Evolutionary conservation across 73 alveolate species (phyloP), one percentile per base, ranked within the genome.

Genomic region (Symbiodinium pilosum): DNA sequence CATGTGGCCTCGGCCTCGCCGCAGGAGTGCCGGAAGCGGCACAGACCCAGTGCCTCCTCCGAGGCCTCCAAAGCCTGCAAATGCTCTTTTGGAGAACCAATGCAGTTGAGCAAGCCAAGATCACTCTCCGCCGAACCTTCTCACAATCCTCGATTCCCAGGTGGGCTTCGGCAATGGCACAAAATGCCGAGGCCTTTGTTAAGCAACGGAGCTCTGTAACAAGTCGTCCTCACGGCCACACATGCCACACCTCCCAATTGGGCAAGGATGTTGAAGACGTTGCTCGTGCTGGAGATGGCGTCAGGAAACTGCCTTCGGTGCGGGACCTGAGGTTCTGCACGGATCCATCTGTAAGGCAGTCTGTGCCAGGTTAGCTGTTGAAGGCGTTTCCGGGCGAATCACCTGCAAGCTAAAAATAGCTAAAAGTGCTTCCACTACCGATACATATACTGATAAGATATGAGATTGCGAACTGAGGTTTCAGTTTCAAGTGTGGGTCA

Each of bases 91-190:
- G n/a, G n/a, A n/a, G n/a, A n/a, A 20, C 11, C 30, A 26, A 59
- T 59, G n/a, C 38, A 14, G 21, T 47, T 47, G n/a, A n/a, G n/a
- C n/a, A n/a, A n/a, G n/a, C n/a, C n/a, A n/a, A n/a, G n/a, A n/a
- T n/a, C n/a, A n/a, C n/a, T n/a, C n/a, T n/a, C n/a, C n/a, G n/a
- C n/a, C n/a, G n/a, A n/a, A n/a, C n/a, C n/a, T n/a, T n/a, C n/a
- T n/a, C n/a, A n/a, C n/a, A n/a, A n/a, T 91, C 97, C 77, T 91
- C 77, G 6, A 91, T 86, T 34, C 97, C 97, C 40, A 91, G 40
- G 39, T 91, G 88, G 11, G 97, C 97, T 34, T 91, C 97, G 7
- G 97, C 97, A 40, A 91, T 75, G 21, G 97, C 97, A 42, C 97
- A 91, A 6, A 91, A 54, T n/a, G 97, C 87, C 2, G 89, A 14